phyloP scores from a whole-genome alignment of 352 stramenopile species.

The Pythium monospermum region DNA sequence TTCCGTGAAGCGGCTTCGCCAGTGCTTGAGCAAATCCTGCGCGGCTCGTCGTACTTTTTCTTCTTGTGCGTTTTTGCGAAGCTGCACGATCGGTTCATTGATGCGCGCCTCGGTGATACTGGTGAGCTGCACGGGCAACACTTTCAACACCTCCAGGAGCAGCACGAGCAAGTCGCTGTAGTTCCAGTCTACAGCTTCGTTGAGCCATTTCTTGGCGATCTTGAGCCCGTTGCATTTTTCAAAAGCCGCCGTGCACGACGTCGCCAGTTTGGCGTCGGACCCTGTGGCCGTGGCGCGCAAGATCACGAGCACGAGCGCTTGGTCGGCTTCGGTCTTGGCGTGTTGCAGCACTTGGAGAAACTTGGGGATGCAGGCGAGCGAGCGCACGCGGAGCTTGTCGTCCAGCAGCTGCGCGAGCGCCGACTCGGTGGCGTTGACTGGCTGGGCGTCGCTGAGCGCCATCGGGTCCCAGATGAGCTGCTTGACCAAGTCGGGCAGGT shows the following conservation, averaged over 20 bases:
- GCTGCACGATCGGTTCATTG: constrained; percentile 86
- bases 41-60: constrained; percentile 74
- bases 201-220: constrained; percentile 73
- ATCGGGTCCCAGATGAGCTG: constrained; percentile 25
- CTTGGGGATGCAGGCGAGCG: constrained; percentile 37
- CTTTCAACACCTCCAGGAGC: constrained; percentile 77
- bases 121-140: constrained; percentile 73
- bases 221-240: constrained; percentile 71
- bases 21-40: constrained; percentile 84
- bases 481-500: constrained; percentile 26
- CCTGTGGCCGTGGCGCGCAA: constrained; percentile 60
- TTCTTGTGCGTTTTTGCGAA: constrained; percentile 72
- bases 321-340: constrained; percentile 66
- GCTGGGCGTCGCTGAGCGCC: constrained; percentile 16
- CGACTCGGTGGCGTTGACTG: constrained; percentile 35
- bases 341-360: constrained; percentile 56
- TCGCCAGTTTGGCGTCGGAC: constrained; percentile 49
- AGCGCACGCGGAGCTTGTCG: constrained; percentile 41
- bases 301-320: constrained; percentile 65
- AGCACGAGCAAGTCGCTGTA: constrained; percentile 78
- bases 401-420: constrained; percentile 58
- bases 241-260: constrained; percentile 51
- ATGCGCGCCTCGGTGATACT: constrained; percentile 86
- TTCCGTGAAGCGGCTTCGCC: constrained; percentile 79
- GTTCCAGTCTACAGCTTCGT: constrained; percentile 70